Conservation (phyloP, 2,329 filamentous ascomycete species). For the Nothopassalora personata region DNA sequence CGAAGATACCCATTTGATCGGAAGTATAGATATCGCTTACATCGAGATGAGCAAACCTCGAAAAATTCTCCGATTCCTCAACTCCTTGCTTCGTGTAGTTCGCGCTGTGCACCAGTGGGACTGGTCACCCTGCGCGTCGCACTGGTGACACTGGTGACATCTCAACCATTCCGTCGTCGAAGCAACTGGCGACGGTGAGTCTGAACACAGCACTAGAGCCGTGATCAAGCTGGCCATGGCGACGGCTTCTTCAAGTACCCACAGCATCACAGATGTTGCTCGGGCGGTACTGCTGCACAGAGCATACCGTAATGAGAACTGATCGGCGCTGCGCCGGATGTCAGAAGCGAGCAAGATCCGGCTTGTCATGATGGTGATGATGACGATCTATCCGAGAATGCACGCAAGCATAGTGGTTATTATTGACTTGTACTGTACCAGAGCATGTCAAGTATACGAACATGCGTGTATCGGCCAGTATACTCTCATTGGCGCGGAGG, state of each 20-base stretch:
- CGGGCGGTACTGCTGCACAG: not conserved
- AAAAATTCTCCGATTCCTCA: not conserved
- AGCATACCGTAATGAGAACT: not conserved
- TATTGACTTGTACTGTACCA: not conserved
- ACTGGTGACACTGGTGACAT: not conserved
- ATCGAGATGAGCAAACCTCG: not conserved
- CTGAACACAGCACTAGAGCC: not conserved
- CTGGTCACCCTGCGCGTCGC: not conserved
- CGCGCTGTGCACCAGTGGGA: not conserved
- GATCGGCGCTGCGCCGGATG: not conserved
- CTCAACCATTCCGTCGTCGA: not conserved
- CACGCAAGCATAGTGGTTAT: not conserved
- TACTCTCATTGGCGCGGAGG: not conserved
- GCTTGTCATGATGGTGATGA: no score
- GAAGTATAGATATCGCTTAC: not conserved
- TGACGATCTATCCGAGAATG: no score
- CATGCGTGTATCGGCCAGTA: not conserved
- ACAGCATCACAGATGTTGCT: not conserved
- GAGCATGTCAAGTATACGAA: not conserved
- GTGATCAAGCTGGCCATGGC: not conserved
- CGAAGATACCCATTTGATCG: slow-evolving; percentile 5
- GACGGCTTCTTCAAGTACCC: not conserved
- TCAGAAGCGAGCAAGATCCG: no score
- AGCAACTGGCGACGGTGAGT: not conserved
- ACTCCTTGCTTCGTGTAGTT: not conserved